Conservation (phyloP, 345 rosid species). For the Bruguiera sexangula region DNA sequence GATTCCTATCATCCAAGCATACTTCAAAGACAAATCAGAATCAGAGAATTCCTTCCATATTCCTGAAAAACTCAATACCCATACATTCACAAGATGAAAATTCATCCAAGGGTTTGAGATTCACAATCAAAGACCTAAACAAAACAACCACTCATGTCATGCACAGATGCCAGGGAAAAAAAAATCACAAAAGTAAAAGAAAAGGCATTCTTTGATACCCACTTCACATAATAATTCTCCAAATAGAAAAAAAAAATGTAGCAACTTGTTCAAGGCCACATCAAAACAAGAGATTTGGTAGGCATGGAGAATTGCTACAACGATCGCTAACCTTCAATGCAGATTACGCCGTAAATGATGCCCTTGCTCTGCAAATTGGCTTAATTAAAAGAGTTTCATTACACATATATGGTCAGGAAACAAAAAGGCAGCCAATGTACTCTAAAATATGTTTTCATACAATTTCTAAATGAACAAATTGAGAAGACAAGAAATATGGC, state of each 20-base stretch:
- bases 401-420: background rate
- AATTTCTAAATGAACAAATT: background rate
- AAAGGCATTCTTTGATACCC: background rate
- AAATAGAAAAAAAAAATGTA: constrained; percentile 15
- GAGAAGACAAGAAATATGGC: constrained; percentile 32
- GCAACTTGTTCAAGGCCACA: constrained; percentile 83
- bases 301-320: constrained; percentile 73
- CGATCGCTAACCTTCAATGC: constrained; percentile 78
- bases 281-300: constrained; percentile 44
- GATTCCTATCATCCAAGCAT: no score
- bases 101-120: no score
- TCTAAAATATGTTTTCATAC: background rate
- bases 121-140: no score
- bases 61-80: no score
- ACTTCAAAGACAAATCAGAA: no score
- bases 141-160: no score
- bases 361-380: constrained; percentile 73
- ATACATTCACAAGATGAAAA: no score
- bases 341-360: constrained; percentile 50
- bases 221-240: no score
- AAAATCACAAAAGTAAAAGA: background rate
- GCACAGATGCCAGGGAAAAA: no score
- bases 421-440: background rate
- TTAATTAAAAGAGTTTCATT: constrained; percentile 1
- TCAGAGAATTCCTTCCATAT: no score